phyloP scores from a whole-genome alignment of 2,329 filamentous ascomycete species.

The Alternaria tenuissima region DNA sequence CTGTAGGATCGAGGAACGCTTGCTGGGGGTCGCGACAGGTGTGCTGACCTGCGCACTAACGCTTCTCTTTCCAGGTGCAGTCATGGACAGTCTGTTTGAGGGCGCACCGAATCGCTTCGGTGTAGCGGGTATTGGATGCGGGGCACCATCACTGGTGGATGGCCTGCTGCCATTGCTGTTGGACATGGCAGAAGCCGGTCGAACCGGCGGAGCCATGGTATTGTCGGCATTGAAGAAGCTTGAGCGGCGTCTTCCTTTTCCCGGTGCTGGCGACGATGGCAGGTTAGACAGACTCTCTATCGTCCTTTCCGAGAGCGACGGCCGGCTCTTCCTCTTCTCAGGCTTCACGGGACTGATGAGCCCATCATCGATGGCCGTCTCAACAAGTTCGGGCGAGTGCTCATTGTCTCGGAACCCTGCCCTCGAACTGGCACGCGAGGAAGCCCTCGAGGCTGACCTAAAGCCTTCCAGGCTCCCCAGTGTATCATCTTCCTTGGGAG shows the following conservation, averaged over 20 bases:
- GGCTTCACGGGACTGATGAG: constrained; percentile 20
- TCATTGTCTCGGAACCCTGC: constrained; percentile 48
- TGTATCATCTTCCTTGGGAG: constrained; percentile 47
- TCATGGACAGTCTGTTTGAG: constrained; percentile 42
- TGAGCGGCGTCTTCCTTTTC: constrained; percentile 70
- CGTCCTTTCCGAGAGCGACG: constrained; percentile 81
- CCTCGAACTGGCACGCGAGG: constrained; percentile 50
- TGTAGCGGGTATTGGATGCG: constrained; percentile 40
- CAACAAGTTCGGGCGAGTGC: constrained; percentile 26
- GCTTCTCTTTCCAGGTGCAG: constrained; percentile 48
- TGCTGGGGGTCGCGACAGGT: constrained; percentile 42
- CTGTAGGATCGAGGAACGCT: constrained; percentile 42
- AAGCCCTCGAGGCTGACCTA: constrained; percentile 52
- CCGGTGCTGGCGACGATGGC: constrained; percentile 72
- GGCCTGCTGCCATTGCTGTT: constrained; percentile 62
- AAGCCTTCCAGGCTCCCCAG: constrained; percentile 55
- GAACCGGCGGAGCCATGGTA: constrained; percentile 67
- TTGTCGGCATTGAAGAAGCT: constrained; percentile 76
- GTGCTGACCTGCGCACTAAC: constrained; percentile 41
- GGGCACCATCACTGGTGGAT: constrained; percentile 55
- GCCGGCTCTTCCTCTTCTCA: constrained; percentile 51
- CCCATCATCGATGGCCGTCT: constrained; percentile 13
- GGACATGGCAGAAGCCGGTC: constrained; percentile 69
- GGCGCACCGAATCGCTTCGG: constrained; percentile 32
- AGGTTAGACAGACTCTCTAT: constrained; percentile 83